Percentiles rank a stretch among this genome's conserved stretches.
Evolutionary conservation across 495 filamentous ascomycete species (phyloP).

Genomic region (Penicillium mononematosum): DNA sequence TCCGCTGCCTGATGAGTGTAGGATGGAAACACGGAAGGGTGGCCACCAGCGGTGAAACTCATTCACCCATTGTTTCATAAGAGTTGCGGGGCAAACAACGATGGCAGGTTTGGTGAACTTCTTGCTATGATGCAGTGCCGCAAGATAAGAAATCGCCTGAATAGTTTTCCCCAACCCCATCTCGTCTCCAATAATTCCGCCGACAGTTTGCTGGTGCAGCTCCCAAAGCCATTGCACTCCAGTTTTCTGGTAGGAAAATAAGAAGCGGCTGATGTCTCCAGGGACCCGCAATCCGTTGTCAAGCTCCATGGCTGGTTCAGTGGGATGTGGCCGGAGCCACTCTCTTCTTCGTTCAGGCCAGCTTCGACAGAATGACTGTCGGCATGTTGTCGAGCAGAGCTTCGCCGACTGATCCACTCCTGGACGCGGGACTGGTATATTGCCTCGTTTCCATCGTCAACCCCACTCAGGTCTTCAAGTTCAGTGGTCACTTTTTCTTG

Average conservation of each 20-base stretch:
- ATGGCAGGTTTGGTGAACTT: conserved; percentile 80
- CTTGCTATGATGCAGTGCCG: conserved; percentile 85
- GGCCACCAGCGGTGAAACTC: conserved; percentile 99
- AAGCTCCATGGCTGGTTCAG: conserved; percentile 66
- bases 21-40: conserved; percentile 85
- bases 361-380: conserved; percentile 21
- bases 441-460: conserved; percentile 90
- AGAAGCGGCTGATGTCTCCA: conserved; percentile 82
- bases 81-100: conserved; percentile 87
- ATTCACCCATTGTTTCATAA: conserved; percentile 95
- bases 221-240: conserved; percentile 97
- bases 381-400: conserved; percentile 58
- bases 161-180: conserved; percentile 98
- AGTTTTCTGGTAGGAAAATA: conserved; percentile 95
- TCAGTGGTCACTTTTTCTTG: conserved; percentile 44
- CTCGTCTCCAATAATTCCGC: conserved; percentile 94
- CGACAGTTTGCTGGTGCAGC: conserved; percentile 80
- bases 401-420: conserved; percentile 70
- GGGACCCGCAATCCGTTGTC: conserved; percentile 76
- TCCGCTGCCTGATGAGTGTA: conserved; percentile 92
- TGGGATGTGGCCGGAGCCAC: conserved; percentile 84
- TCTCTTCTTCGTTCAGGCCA: conserved; percentile 54
- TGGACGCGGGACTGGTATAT: conserved; percentile 75
- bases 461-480: conserved; percentile 65
- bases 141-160: conserved; percentile 87